Evolutionary conservation across 495 filamentous ascomycete species (phyloP).

Genomic region (Trypethelium eluteriae): DNA sequence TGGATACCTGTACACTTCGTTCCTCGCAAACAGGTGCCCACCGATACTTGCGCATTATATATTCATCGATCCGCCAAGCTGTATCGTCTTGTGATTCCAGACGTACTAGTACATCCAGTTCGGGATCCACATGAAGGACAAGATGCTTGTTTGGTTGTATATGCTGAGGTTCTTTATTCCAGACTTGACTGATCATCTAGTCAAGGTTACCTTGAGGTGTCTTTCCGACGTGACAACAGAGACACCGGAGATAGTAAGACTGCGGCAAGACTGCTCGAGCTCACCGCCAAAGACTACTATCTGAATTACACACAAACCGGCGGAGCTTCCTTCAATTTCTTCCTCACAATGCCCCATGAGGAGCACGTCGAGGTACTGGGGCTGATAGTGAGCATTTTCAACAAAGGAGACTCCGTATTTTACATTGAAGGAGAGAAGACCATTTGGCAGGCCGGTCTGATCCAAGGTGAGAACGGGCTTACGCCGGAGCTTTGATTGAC

Average conservation of each 20-base stretch:
- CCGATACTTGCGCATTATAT: neutral
- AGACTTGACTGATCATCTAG: constrained; percentile 9
- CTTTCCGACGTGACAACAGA: constrained; percentile 7
- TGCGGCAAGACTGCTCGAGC: constrained; percentile 24
- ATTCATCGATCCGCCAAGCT: neutral
- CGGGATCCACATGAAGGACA: constrained; percentile 32
- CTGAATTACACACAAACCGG: constrained; percentile 27
- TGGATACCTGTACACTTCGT: no score
- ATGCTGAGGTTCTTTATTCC: constrained; percentile 30
- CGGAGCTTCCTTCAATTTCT: constrained; percentile 26
- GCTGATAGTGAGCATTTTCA: constrained; percentile 26
- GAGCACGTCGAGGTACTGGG: constrained; percentile 28
- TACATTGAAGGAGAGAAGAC: constrained; percentile 21
- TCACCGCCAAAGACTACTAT: constrained; percentile 28
- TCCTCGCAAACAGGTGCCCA: neutral
- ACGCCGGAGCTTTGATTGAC: constrained; percentile 23
- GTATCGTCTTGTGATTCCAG: neutral
- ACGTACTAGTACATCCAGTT: constrained; percentile 36
- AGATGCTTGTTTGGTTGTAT: constrained; percentile 27
- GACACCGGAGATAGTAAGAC: constrained; percentile 11
- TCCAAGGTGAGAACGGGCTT: constrained; percentile 26
- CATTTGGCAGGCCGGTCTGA: constrained; percentile 22
- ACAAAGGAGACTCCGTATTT: constrained; percentile 24
- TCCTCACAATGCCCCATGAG: constrained; percentile 28
- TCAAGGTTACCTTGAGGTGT: neutral